Evolutionary conservation across 495 filamentous ascomycete species (phyloP), one percentile per base, ranked within the genome.

Genomic region (Mycothermus thermophilus): DNA sequence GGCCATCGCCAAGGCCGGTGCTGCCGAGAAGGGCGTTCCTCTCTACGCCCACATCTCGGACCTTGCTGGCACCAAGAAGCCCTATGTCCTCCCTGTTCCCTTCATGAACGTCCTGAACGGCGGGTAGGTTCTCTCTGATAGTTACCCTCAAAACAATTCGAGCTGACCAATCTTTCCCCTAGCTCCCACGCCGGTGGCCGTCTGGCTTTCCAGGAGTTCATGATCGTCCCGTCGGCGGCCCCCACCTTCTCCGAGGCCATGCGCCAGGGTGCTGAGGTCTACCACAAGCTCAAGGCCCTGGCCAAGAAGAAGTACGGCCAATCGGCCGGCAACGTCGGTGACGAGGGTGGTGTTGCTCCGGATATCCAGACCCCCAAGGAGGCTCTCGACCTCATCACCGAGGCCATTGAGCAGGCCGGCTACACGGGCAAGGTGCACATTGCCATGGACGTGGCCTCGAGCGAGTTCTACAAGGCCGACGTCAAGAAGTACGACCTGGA

Each of bases 81-180:
- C 92, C 53, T 99, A 93, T 55, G 92, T 99, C 41, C 80, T 99
- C 8, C 92, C 92, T 35, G 92, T 99, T 37, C 92, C 92, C 44
- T 99, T 99, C 81, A 83, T 86, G 85, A 99, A 99, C 70, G 92
- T 99, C 56, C 74, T 99, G 42, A 99, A 99, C 65, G 92, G 92
- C 66, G 90, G 90, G 57, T 67, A 50, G 42, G 59, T 57, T n/a
- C 22, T 25, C n/a, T n/a, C n/a, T n/a, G 13, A 13, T 14, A 16
- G 5, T 7, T 2, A 6, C 9, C 3, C 18, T 12, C 17, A 3
- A 28, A 4, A 14, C 27, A 28, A 5, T 9, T 1, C 22, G 8
- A 8, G 4, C 25, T n/a, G 17, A 2, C 2, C 9, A 3, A 15
- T 27, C 9, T 8, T 34, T 12, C 22, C 22, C 22, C 22, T 40